These are phyloP conservation scores for Venturia nashicola DNA, from an alignment of 2,329 filamentous ascomycete species.

Conservation along the genomic window DNA sequence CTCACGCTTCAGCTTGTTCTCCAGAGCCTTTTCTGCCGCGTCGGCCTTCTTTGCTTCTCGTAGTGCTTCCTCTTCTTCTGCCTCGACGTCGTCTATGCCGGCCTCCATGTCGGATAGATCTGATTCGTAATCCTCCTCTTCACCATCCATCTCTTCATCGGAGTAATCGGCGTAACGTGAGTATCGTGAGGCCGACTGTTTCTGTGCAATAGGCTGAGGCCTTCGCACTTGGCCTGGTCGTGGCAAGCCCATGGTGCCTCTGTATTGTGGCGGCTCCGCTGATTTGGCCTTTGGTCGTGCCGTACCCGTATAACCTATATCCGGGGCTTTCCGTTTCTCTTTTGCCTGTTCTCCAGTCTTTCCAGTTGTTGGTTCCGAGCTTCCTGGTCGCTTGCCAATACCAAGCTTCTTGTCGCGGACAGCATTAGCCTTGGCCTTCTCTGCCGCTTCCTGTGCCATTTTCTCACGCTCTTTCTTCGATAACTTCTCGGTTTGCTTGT, in stretches of 20 bases:
- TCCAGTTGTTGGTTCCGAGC: constrained; percentile 11
- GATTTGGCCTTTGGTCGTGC: not conserved
- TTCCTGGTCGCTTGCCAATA: not conserved
- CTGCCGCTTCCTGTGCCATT: constrained; percentile 24
- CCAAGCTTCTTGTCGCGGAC: not conserved
- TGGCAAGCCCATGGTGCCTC: not conserved
- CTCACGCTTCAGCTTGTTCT: constrained; percentile 45
- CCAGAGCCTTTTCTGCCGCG: constrained; percentile 48
- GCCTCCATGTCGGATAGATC: constrained; percentile 67
- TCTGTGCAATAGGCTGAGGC: not conserved
- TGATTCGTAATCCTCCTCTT: constrained; percentile 9
- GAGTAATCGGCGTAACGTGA: constrained; percentile 1
- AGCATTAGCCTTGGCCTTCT: constrained; percentile 3
- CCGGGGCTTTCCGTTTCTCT: constrained; percentile 25
- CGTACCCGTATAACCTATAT: constrained; percentile 33
- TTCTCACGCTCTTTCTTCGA: constrained; percentile 43
- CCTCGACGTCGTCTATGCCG: constrained; percentile 59
- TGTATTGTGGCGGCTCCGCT: constrained; percentile 4
- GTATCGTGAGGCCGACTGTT: not conserved
- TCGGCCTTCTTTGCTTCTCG: constrained; percentile 56
- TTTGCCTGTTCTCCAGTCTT: constrained; percentile 15
- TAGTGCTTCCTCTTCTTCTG: constrained; percentile 55
- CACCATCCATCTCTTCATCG: constrained; percentile 2
- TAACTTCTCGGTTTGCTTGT: constrained; percentile 59
- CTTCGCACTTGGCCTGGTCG: constrained; percentile 5